Percentiles rank a stretch among this genome's conserved stretches.
These are phyloP conservation scores for Diaporthe ampelina DNA, from an alignment of 2,329 filamentous ascomycete species.

Conservation along the genomic window DNA sequence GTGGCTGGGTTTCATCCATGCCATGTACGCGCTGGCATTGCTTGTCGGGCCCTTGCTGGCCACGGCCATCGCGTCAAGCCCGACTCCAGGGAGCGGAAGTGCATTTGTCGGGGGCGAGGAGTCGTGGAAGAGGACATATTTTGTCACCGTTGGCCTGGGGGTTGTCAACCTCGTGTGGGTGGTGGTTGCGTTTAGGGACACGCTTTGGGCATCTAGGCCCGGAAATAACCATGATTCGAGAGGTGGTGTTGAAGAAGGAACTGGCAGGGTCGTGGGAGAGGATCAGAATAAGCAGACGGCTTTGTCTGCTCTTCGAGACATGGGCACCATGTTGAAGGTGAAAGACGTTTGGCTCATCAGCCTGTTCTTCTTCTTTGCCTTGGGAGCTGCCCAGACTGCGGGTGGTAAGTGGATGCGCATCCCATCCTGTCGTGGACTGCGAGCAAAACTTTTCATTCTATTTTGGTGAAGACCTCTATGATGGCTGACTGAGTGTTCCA, in stretches of 20 bases:
- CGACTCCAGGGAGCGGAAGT: slow-evolving; percentile 43
- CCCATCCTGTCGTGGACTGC: not conserved
- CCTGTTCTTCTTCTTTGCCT: slow-evolving; percentile 74
- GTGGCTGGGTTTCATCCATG: slow-evolving; percentile 75
- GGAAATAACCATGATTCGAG: not conserved
- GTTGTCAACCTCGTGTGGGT: slow-evolving; percentile 64
- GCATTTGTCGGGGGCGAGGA: slow-evolving; percentile 33
- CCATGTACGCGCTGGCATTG: slow-evolving; percentile 71
- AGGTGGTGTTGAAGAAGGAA: slow-evolving; percentile 38
- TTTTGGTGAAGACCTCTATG: no score
- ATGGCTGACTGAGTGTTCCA: not conserved
- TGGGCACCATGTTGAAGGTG: slow-evolving; percentile 48
- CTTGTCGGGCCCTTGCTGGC: slow-evolving; percentile 69
- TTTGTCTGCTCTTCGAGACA: slow-evolving; percentile 52
- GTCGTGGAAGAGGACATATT: slow-evolving; percentile 69
- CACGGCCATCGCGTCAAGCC: slow-evolving; percentile 61
- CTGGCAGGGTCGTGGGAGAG: slow-evolving; percentile 43
- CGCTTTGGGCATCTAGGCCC: slow-evolving; percentile 50
- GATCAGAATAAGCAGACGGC: slow-evolving; percentile 58
- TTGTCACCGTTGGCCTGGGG: slow-evolving; percentile 66
- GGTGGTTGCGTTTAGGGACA: slow-evolving; percentile 64
- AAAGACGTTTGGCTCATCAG: slow-evolving; percentile 69
- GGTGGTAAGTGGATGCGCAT: slow-evolving; percentile 48
- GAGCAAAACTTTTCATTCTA: not conserved
- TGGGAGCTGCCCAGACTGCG: slow-evolving; percentile 69